phyloP scores from a whole-genome alignment of 371 early-diverging fungal species.

The Mucor piriformis region DNA sequence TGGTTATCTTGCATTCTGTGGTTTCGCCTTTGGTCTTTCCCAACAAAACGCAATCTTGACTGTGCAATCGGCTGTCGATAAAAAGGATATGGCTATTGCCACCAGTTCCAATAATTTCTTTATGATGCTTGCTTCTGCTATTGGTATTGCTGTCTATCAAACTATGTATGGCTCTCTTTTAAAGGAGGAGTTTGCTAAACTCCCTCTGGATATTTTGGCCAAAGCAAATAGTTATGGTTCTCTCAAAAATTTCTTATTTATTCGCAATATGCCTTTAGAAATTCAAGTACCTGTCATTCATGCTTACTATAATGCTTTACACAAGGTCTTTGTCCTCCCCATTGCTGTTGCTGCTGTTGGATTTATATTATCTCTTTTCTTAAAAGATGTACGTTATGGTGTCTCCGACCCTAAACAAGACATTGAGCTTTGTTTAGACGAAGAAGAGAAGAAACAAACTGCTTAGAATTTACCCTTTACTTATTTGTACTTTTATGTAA shows the following conservation, averaged over 20 bases:
- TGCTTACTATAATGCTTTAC: constrained; percentile 62
- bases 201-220: constrained; percentile 25
- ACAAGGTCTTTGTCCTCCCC: constrained; percentile 59
- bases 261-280: constrained; percentile 37
- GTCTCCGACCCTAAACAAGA: constrained; percentile 7
- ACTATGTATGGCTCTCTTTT: constrained; percentile 31
- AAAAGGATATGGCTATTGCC: constrained; percentile 65
- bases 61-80: constrained; percentile 56
- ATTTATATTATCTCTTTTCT: constrained; percentile 51
- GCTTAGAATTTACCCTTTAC: neutral
- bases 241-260: constrained; percentile 36
- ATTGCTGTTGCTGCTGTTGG: constrained; percentile 59
- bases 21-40: constrained; percentile 62
- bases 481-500: neutral
- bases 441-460: neutral
- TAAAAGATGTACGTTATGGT: constrained; percentile 43
- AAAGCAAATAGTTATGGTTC: constrained; percentile 36
- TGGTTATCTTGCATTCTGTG: constrained; percentile 43
- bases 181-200: constrained; percentile 11
- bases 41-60: constrained; percentile 67
- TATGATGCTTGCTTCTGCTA: constrained; percentile 41
- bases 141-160: constrained; percentile 50
- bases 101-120: constrained; percentile 58
- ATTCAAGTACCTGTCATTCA: constrained; percentile 49
- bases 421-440: constrained; percentile 3